Conservation (phyloP, 331 rosid species). For the Cydonia oblonga region DNA sequence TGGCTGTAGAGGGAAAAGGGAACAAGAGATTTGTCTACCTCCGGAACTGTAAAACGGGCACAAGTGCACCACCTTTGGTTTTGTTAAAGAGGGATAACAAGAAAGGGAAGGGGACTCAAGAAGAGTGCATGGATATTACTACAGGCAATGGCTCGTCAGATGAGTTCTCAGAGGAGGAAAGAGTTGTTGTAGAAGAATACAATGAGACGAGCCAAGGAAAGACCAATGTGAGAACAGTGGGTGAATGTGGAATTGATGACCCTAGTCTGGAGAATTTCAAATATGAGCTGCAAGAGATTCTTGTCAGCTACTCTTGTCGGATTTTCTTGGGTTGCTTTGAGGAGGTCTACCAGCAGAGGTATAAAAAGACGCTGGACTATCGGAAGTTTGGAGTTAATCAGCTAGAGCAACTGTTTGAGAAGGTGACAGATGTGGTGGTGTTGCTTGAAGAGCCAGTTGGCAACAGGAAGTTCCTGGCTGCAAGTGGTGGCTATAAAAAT, state of each 20-base stretch:
- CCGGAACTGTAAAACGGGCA: slow-evolving; percentile 53
- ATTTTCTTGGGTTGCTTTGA: slow-evolving; percentile 67
- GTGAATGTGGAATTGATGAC: slow-evolving; percentile 25
- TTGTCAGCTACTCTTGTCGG: slow-evolving; percentile 87
- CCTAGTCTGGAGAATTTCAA: slow-evolving; percentile 51
- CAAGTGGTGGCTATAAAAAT: slow-evolving; percentile 38
- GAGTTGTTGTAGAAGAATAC: slow-evolving; percentile 49
- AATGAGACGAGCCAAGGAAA: slow-evolving; percentile 26
- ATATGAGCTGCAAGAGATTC: slow-evolving; percentile 78
- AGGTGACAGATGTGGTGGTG: slow-evolving; percentile 60
- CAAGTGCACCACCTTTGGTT: slow-evolving; percentile 64
- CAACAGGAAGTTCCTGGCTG: slow-evolving; percentile 63
- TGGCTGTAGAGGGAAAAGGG: slow-evolving; percentile 70
- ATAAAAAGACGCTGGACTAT: slow-evolving; percentile 65
- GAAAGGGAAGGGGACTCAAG: slow-evolving; percentile 63
- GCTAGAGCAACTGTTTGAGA: slow-evolving; percentile 68
- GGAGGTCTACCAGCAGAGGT: slow-evolving; percentile 64
- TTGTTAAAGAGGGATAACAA: slow-evolving; percentile 54
- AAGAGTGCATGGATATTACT: slow-evolving; percentile 36
- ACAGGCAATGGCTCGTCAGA: slow-evolving; percentile 60
- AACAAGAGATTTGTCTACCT: slow-evolving; percentile 53
- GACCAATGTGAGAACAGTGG: slow-evolving; percentile 24
- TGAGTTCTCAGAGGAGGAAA: slow-evolving; percentile 84
- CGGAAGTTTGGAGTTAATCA: slow-evolving; percentile 47
- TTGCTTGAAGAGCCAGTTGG: slow-evolving; percentile 71